These are phyloP conservation scores for Trichocladium uniseriatum DNA, from an alignment of 495 filamentous ascomycete species.

Conservation along the genomic window DNA sequence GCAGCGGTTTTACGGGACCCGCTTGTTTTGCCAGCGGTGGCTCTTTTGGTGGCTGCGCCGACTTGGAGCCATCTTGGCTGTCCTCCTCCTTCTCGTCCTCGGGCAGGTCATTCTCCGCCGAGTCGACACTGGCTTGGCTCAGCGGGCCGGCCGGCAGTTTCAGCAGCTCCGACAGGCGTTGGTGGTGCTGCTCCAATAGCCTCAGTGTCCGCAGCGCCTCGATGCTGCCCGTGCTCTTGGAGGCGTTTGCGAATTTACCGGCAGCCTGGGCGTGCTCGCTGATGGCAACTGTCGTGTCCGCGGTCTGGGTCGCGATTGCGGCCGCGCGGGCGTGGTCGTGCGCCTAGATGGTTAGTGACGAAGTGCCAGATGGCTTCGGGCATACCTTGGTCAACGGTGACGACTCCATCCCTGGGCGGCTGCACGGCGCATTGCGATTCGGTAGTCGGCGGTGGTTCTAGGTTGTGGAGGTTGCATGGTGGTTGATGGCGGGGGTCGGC, in stretches of 20 bases:
- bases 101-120: constrained; percentile 27
- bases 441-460: too few species aligned
- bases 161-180: constrained; percentile 65
- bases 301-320: constrained; percentile 59
- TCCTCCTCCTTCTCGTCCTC: constrained; percentile 32
- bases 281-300: constrained; percentile 69
- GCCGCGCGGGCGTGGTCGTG: constrained; percentile 82
- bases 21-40: constrained; percentile 20
- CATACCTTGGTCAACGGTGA: constrained; percentile 37
- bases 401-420: constrained; percentile 30
- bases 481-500: not conserved
- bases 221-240: constrained; percentile 59
- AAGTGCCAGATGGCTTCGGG: constrained; percentile 1
- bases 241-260: constrained; percentile 77
- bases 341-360: constrained; percentile 44
- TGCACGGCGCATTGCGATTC: not conserved
- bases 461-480: not conserved
- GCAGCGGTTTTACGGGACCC: constrained; percentile 31
- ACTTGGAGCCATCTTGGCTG: constrained; percentile 7
- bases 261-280: constrained; percentile 85
- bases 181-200: constrained; percentile 80
- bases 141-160: constrained; percentile 58
- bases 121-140: constrained; percentile 32
- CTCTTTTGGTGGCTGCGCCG: constrained; percentile 14
- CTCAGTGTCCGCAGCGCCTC: constrained; percentile 79